Conservation (phyloP, 1,284 basidiomycete genomes). For the Agaricales sp. region DNA sequence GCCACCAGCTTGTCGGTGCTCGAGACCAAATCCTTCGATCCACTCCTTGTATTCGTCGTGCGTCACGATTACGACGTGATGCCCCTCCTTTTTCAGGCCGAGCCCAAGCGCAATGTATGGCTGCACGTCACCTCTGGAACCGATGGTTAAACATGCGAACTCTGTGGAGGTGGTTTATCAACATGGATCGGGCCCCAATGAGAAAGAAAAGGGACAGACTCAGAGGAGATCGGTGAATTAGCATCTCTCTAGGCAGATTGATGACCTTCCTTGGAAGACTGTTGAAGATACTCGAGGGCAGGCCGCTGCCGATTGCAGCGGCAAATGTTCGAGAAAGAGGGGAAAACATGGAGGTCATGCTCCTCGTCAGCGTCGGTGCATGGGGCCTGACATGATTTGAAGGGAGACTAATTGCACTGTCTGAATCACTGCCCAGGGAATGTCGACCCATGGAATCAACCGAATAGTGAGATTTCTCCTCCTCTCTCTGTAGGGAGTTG, state of each 20-base stretch:
- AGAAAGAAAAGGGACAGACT: no score
- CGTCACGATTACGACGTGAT: constrained; percentile 49
- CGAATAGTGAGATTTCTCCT: constrained; percentile 1
- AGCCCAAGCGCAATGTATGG: constrained; percentile 39
- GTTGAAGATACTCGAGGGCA: constrained; percentile 15
- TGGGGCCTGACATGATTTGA: no score
- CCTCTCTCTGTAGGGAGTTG: constrained; percentile 2
- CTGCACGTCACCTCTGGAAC: constrained; percentile 41
- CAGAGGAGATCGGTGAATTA: neutral
- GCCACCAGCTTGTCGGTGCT: constrained; percentile 63
- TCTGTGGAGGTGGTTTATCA: constrained; percentile 23
- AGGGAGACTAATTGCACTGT: neutral
- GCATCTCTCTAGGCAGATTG: constrained; percentile 21
- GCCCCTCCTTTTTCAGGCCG: constrained; percentile 40
- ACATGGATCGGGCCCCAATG: no score
- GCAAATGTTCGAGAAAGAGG: constrained; percentile 24
- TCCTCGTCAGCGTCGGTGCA: constrained; percentile 13
- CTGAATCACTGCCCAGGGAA: neutral
- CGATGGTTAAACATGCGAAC: constrained; percentile 39
- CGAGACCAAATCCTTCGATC: constrained; percentile 56
- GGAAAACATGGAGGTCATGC: constrained; percentile 24
- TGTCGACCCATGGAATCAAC: constrained; percentile 4
- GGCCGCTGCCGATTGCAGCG: neutral
- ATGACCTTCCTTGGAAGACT: constrained; percentile 40
- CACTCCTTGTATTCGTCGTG: constrained; percentile 54